Percentiles rank a stretch among this genome's conserved stretches.
Evolutionary conservation across 257 asterid genomes (phyloP).

Genomic region (Gardenia jasminoides): DNA sequence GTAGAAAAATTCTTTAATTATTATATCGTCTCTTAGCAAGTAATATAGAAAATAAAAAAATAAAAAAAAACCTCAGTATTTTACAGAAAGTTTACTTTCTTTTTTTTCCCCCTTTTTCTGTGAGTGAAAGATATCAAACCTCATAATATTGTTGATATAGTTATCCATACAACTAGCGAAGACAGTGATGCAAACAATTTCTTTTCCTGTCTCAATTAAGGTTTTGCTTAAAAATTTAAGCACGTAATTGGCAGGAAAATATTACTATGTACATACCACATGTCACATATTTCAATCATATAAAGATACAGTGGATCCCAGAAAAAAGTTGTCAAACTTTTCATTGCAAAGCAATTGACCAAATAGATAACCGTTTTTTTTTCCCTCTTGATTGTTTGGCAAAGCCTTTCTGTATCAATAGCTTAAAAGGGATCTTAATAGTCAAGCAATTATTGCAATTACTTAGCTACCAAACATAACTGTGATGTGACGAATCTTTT

Average conservation of each 20-base stretch:
- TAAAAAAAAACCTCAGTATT: too few relatives aligned
- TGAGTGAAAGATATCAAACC: too few relatives aligned
- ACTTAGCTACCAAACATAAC: constrained; percentile 5
- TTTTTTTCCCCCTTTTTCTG: too few relatives aligned
- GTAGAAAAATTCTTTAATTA: too few relatives aligned
- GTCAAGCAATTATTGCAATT: background rate
- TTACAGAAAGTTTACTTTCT: too few relatives aligned
- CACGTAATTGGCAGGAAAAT: background rate
- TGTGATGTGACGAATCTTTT: background rate
- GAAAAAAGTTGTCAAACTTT: background rate
- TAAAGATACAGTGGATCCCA: background rate
- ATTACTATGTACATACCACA: background rate
- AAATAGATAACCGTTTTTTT: background rate
- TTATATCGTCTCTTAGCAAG: too few relatives aligned
- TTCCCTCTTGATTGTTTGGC: background rate
- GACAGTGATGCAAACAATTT: too few relatives aligned
- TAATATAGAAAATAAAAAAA: too few relatives aligned
- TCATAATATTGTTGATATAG: too few relatives aligned
- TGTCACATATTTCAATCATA: background rate
- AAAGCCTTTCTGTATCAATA: background rate
- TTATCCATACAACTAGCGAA: too few relatives aligned
- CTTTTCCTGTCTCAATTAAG: too few relatives aligned
- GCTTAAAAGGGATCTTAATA: background rate
- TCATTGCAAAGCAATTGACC: constrained; percentile 17
- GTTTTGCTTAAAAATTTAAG: background rate